Conservation (phyloP, 2,329 filamentous ascomycete species). For the Leptographium galeiforme region DNA sequence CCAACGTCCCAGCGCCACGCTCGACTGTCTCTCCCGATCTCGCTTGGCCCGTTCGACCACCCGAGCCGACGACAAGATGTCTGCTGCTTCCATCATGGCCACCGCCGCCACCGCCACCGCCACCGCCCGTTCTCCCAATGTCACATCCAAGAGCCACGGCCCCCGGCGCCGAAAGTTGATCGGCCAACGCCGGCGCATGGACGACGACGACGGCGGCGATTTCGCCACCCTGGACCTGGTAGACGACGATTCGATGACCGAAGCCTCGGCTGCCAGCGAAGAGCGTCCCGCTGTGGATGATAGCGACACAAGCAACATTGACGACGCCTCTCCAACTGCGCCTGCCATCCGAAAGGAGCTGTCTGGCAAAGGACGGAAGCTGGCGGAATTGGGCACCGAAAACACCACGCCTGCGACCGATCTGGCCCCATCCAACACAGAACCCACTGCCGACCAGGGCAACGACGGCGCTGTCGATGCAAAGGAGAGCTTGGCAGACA, state of each 20-base stretch:
- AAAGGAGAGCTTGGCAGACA: not conserved
- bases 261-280: conserved; percentile 49
- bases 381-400: not conserved
- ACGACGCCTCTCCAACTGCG: conserved; percentile 39
- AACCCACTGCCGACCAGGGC: conserved; percentile 11
- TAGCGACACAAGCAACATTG: conserved; percentile 51
- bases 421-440: conserved; percentile 27
- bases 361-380: not conserved
- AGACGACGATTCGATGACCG: conserved; percentile 53
- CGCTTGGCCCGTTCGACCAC: not conserved
- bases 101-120: conserved; percentile 3
- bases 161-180: conserved; percentile 51
- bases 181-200: conserved; percentile 53
- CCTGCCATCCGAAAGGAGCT: conserved; percentile 18
- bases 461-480: not conserved
- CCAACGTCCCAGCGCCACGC: not conserved
- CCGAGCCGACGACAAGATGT: not conserved
- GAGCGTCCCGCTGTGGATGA: conserved; percentile 46
- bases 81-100: conserved; percentile 4
- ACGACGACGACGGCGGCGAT: conserved; percentile 46
- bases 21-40: not conserved
- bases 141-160: conserved; percentile 7
- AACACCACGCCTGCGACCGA: conserved; percentile 21
- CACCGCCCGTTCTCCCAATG: conserved; percentile 1
- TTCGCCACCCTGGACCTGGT: conserved; percentile 37